Percentiles rank a stretch among this genome's conserved stretches.
These are phyloP conservation scores for Lipomyces yamadae DNA, from an alignment of 805 yeast species.

Conservation along the genomic window DNA sequence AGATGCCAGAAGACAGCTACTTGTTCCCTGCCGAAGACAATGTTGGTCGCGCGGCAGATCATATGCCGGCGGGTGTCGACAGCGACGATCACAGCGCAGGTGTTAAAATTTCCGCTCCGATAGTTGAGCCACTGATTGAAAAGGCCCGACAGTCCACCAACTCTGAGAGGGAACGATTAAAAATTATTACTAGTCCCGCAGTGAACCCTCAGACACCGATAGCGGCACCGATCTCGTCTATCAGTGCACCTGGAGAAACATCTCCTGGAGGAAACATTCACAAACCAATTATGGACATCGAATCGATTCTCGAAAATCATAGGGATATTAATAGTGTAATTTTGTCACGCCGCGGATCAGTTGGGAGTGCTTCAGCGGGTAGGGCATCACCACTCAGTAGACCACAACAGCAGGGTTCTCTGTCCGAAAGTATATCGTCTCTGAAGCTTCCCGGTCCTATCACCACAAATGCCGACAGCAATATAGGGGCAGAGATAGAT, in stretches of 20 bases:
- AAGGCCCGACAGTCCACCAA: neutral
- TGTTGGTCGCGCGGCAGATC: neutral
- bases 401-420: neutral
- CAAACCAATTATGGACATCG: slow-evolving; percentile 18
- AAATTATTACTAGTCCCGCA: slow-evolving; percentile 2
- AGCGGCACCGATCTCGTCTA: slow-evolving; percentile 21
- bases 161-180: neutral
- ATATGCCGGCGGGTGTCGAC: neutral
- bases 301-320: slow-evolving; percentile 28
- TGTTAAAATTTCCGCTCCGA: neutral
- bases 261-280: neutral
- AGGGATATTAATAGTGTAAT: slow-evolving; percentile 27
- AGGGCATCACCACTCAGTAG: neutral
- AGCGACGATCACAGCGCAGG: neutral
- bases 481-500: neutral
- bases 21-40: slow-evolving; percentile 16
- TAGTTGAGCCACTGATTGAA: neutral
- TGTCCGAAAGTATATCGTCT: slow-evolving; percentile 5
- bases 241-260: slow-evolving; percentile 15
- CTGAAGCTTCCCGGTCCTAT: slow-evolving; percentile 1
- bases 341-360: slow-evolving; percentile 25
- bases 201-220: slow-evolving; percentile 2
- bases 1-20: slow-evolving; percentile 23
- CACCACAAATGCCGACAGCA: neutral
- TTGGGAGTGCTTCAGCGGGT: neutral